Conservation (phyloP, 257 asterid genomes). For the Avicennia marina region DNA sequence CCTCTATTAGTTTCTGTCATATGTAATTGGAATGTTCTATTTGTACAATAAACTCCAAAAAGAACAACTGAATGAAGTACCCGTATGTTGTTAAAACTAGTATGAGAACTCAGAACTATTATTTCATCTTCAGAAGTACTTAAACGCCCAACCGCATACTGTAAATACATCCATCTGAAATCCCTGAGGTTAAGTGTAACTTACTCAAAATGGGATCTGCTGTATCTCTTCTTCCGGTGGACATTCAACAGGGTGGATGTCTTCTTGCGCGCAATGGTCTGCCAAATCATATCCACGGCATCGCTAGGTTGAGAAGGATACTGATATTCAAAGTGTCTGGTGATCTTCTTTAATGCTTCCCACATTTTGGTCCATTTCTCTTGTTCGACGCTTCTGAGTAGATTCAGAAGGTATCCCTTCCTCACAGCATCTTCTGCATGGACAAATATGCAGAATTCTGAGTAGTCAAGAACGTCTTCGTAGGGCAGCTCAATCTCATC, state of each 20-base stretch:
- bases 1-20: no score
- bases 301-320: constrained; percentile 55
- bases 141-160: not conserved
- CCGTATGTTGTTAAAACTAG: no score
- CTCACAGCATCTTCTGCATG: constrained; percentile 50
- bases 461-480: constrained; percentile 69
- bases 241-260: constrained; percentile 24
- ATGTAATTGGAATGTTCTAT: no score
- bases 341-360: constrained; percentile 43
- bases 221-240: constrained; percentile 49
- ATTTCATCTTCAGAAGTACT: no score
- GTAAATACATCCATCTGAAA: no score
- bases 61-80: no score
- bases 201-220: constrained; percentile 24
- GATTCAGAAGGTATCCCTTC: constrained; percentile 50
- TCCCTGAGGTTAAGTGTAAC: not conserved
- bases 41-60: no score
- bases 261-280: constrained; percentile 53
- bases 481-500: constrained; percentile 76
- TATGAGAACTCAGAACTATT: no score
- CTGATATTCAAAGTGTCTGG: constrained; percentile 54
- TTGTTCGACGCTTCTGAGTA: constrained; percentile 45
- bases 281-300: constrained; percentile 86
- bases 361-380: constrained; percentile 69
- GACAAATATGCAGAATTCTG: constrained; percentile 55